Base-by-base conservation (phyloP, 1,139 yeast species). In the Protomyces inundatus region DNA sequence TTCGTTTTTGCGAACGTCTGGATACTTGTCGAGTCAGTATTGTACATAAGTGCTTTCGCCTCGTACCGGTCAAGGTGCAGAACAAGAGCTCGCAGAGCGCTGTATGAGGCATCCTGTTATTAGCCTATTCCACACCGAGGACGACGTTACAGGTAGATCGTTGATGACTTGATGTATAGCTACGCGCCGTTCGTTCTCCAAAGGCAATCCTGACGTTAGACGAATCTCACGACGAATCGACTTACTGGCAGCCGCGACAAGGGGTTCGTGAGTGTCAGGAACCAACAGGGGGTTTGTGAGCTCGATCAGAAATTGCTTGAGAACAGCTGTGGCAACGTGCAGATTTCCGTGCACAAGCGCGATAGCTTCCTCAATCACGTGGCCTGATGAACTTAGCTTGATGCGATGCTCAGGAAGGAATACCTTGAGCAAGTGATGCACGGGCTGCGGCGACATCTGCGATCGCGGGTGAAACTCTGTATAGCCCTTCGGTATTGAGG, bases 71-170 rank as follows among this genome's bases (percentile, higher is more conserved):
- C 85, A 68, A 93, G 81, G 74, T 93, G 98, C 79, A 91, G 89
- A 3, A 90, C 79, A 68, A 93, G 78, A 46, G 90, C 84, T 70
- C 97, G 79, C 70, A 93, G 80, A 0, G 98, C 90, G 78, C 95
- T 90, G 74, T 93, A 93, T 65, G 95, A 90, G 0, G 96, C 95
- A 75, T 93, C 98, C 0, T 98, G 97, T 64, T 93, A 80, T 69
- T 88, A 88, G 23, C 16, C 4, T 3, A 9, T 14, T n/a, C 30
- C n/a, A 9, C 4, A 6, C 9, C 7, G 3, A 16, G 32, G 10
- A 4, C 12, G 10, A 9, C 9, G 48, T 10, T 42, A 42, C 48
- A 14, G 48, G 48, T 5, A 42, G 48, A 5, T 42, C 48, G 16
- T 42, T 42, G 7, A 42, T 30, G 30, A 30, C 48, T 30, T 42